Conservation (phyloP, 139 green algal genomes). For the Chlamydomonas schloesseri region DNA sequence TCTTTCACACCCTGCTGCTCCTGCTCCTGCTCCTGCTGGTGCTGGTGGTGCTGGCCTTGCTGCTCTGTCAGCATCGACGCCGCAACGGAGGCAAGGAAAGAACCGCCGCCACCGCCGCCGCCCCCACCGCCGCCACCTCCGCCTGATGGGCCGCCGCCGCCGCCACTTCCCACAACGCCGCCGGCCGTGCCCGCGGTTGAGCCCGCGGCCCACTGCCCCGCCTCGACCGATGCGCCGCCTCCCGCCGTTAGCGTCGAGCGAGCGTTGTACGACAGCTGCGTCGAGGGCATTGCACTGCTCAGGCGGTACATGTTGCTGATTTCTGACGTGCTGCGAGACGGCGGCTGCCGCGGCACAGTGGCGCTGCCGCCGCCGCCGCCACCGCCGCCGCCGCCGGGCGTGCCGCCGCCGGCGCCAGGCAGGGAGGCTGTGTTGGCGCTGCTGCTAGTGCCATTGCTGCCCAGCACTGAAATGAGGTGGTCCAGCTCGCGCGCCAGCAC, state of each 20-base stretch:
- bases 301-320: neutral
- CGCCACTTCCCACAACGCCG: neutral
- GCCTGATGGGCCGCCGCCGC: neutral
- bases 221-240: neutral
- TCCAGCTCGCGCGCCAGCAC: neutral
- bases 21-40: too few relatives aligned
- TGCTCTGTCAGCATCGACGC: neutral
- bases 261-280: neutral
- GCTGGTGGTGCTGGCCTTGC: neutral
- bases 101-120: neutral
- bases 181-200: neutral
- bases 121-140: neutral
- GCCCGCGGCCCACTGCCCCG: too few relatives aligned
- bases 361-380: neutral
- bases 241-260: neutral
- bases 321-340: neutral
- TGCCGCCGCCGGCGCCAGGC: neutral
- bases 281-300: neutral
- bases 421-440: neutral
- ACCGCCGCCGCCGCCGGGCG: neutral
- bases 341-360: neutral
- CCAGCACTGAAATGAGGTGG: neutral
- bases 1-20: neutral
- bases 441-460: slow-evolving; percentile 11
- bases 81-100: slow-evolving; percentile 22